Evolutionary conservation across 805 yeast species (phyloP), one percentile per base, ranked within the genome.

Genomic region (Monosporozyma aquatica): DNA sequence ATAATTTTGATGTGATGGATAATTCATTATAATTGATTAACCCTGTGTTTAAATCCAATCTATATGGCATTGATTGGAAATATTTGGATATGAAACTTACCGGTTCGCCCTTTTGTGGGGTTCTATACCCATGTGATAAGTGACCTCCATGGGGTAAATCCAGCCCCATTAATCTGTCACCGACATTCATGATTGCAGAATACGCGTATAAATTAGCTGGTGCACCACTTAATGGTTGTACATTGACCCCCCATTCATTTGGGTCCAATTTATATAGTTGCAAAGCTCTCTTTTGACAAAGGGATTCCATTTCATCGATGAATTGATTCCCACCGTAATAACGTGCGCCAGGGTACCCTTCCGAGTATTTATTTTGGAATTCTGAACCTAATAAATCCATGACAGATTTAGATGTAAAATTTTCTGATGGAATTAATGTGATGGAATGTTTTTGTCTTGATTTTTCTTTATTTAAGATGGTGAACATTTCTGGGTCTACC

Each of bases 131-230:
- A 63, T 90, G 98, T 34, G 95, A 84, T 63, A 90, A 76, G 65
- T 90, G 98, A 52, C 98, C 98, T 57, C 98, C 98, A 58, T 90
- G 97, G 47, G 98, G 97, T 61, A 90, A 76, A 65, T 90, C 97
- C 50, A 90, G 76, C 56, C 98, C 98, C 98, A 90, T 90, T 51
- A 90, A 67, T 65, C 97, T 78, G 58, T 87, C 97, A 51, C 87
- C 92, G 40, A 83, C 87, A 55, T 83, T 82, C 76, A 90, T 67
- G 38, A 90, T 66, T 24, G 97, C 94, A 44, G 87, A 84, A 67
- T 90, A 90, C 26, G 87, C 87, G 56, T 90, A 86, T 64, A 90
- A 74, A 67, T 90, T 90, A 43, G 97, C 97, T 51, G 97, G 97
- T 6, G 97, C 89, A 48, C 98, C 98, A 43, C 95, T 83, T 55